These are phyloP conservation scores for Globisporangium recalcitrans DNA, from an alignment of 352 stramenopile genomes.

Conservation along the genomic window DNA sequence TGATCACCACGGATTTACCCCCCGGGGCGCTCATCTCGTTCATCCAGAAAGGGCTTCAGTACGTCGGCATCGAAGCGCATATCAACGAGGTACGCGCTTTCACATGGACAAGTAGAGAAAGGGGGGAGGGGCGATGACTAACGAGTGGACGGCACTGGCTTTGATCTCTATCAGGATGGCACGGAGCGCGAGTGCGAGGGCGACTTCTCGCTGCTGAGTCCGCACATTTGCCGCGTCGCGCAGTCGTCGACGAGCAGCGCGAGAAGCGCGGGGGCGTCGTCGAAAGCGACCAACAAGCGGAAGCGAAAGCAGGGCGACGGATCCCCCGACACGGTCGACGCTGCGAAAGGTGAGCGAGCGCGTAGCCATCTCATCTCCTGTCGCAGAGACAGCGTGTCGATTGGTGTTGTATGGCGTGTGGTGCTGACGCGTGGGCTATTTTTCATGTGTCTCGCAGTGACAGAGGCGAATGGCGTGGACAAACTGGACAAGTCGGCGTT, in stretches of 20 bases:
- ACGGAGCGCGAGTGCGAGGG: slow-evolving; percentile 82
- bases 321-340: slow-evolving; percentile 57
- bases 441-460: slow-evolving; percentile 14
- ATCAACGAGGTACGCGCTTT: slow-evolving; percentile 70
- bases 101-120: slow-evolving; percentile 30
- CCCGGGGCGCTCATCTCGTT: slow-evolving; percentile 97
- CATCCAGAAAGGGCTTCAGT: slow-evolving; percentile 97
- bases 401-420: too few species aligned
- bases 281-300: slow-evolving; percentile 73
- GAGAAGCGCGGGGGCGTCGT: slow-evolving; percentile 24
- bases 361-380: not conserved
- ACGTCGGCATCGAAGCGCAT: slow-evolving; percentile 89
- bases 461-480: slow-evolving; percentile 59
- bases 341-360: slow-evolving; percentile 44
- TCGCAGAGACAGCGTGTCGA: not conserved
- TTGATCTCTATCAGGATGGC: slow-evolving; percentile 48
- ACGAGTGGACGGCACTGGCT: not conserved
- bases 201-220: slow-evolving; percentile 91
- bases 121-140: slow-evolving; percentile 14
- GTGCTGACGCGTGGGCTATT: slow-evolving; percentile 10
- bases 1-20: slow-evolving; percentile 91
- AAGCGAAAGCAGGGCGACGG: slow-evolving; percentile 71
- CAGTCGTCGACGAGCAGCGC: slow-evolving; percentile 71
- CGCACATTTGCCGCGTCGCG: slow-evolving; percentile 85
- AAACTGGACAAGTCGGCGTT: slow-evolving; percentile 59